Evolutionary conservation across 2,329 filamentous ascomycete genomes (phyloP).

Genomic region (Paraconiothyrium brasiliense): DNA sequence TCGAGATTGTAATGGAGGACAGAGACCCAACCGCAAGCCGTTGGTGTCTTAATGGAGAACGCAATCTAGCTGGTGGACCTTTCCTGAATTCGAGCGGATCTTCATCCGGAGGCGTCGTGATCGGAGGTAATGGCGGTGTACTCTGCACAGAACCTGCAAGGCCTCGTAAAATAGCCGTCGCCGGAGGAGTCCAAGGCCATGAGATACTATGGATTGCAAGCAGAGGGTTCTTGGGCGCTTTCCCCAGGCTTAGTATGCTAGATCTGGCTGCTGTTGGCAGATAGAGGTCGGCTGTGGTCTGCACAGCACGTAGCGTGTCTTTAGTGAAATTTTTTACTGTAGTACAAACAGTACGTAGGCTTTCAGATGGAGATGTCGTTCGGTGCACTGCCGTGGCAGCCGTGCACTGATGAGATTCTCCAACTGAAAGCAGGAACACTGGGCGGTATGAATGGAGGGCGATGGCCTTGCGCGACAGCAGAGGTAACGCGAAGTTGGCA

Average conservation of each 20-base stretch:
- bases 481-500: neutral
- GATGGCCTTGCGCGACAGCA: neutral
- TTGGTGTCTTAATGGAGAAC: neutral
- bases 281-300: neutral
- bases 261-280: neutral
- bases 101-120: slow-evolving; percentile 2
- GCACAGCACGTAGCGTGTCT: neutral
- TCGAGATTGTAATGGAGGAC: neutral
- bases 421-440: neutral
- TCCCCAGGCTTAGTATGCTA: neutral
- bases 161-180: neutral
- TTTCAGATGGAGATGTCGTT: neutral
- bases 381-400: slow-evolving; percentile 8
- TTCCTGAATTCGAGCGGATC: neutral
- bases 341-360: slow-evolving; percentile 8
- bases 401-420: neutral
- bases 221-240: too few relatives aligned
- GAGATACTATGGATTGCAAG: too few relatives aligned
- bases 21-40: neutral
- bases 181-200: too few relatives aligned
- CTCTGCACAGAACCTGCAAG: neutral
- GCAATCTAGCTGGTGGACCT: neutral
- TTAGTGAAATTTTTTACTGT: neutral
- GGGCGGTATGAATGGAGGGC: neutral
- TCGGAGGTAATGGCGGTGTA: neutral